Evolutionary conservation across 352 stramenopile species (phyloP), one percentile per base, ranked within the genome.

Genomic region (Globisporangium takayamanum): DNA sequence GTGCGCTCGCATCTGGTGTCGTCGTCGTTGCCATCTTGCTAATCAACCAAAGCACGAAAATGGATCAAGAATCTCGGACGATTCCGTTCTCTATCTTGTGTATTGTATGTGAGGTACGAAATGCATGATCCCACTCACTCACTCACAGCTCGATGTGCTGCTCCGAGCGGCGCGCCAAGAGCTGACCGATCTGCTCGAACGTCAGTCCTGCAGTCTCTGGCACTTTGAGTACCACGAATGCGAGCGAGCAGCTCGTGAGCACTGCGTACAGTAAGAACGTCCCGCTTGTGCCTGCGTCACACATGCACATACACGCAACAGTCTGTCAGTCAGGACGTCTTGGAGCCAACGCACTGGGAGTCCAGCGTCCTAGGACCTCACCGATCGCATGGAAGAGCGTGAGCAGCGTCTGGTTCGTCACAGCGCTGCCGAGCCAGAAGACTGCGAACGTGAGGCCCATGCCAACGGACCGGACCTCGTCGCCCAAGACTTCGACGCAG

Each of bases 371-470:
- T 33, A 33, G 0, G 28, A 55, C 20, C 67, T 48, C 62, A 69
- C 77, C 80, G 22, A 83, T 70, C 1, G 68, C 39, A 3, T 80
- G 57, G 51, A 87, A 87, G 42, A 82, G 66, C 10, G 74, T 80
- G 39, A 90, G 64, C 33, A 90, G 60, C 28, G 80, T 90, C 64
- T 88, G 76, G 50, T 90, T 88, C 12, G 87, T 66, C 6, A 89
- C 30, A 0, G 80, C 80, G 53, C 78, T 89, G 2, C 74, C 77
- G 39, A 89, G 62, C 80, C 80, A 89, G 59, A 86, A 88, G 46
- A 76, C 69, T 0, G 78, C 78, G n/a, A 90, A 90, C 25, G 73
- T 87, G 49, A 88, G 52, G 4, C 80, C 80, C 80, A 90, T 88
- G 53, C 76, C 76, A 15, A 88, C 67, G 18, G 80, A 90, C n/a